Base-by-base conservation (phyloP, 2,329 filamentous ascomycete genomes). In the Ophiocordyceps sinensis region DNA sequence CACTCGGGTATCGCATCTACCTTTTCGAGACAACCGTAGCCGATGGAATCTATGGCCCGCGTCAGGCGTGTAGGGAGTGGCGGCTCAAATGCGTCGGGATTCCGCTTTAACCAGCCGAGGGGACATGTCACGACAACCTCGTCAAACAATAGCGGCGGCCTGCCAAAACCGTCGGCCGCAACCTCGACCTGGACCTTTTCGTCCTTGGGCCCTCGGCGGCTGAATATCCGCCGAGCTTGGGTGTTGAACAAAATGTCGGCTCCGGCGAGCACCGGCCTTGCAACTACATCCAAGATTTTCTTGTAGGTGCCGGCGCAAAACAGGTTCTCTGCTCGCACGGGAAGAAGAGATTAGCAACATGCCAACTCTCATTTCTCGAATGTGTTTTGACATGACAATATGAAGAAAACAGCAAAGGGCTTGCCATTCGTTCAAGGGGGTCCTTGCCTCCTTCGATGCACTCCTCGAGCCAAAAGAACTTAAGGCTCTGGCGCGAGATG, bases 381-480 rank as follows among this genome's bases (percentile, higher is more conserved):
- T 7, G 23, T 26, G 3, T 26, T 26, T 26, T 26, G 23, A 26
- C 4, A 9, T 26, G 15, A 29, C 19, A 29, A 34, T 12, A 12
- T 17, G 11, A 31, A 5, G 30, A 35, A 35, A 15, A 14, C 9
- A 15, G 15, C 8, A 3, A 35, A 15, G 32, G 32, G 32, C 32
- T 6, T 35, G 13, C 23, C 3, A 4, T 26, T 26, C 23, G 9
- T 26, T 11, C 14, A 14, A 35, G 5, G 32, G 35, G 35, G 17
- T 36, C 17, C 64, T 49, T 53, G 75, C 75, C 73, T 37, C 81
- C 82, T 53, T 85, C 81, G 40, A 86, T 78, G 48, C 79, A 84
- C 57, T 86, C 80, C 53, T 87, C 82, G 5, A 87, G 55, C 79
- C 81, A 85, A 55, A 85, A 83, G 61, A 77, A 86, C 61, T 79